Evolutionary conservation across 495 filamentous ascomycete species (phyloP).

Genomic region (Daldinia loculata): DNA sequence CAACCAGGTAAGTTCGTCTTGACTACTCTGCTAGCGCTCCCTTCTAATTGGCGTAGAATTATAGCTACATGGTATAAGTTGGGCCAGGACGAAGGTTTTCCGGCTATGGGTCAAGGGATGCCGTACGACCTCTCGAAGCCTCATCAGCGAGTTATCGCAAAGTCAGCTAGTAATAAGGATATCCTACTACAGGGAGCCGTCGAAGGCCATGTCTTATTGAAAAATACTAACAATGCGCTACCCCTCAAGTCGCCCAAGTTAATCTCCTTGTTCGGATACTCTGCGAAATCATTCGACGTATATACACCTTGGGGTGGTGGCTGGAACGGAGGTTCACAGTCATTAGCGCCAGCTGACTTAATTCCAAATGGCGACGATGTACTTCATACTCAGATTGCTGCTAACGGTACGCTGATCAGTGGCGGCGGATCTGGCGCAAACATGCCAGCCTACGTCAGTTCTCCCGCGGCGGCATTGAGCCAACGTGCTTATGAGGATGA

Average conservation of each 20-base stretch:
- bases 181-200: constrained; percentile 57
- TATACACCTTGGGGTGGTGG: constrained; percentile 45
- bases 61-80: constrained; percentile 66
- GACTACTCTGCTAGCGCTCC: neutral
- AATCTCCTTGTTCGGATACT: constrained; percentile 63
- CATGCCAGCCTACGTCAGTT: constrained; percentile 60
- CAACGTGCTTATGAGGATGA: constrained; percentile 62
- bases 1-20: constrained; percentile 46
- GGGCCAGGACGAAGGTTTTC: constrained; percentile 63
- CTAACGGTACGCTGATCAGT: constrained; percentile 62
- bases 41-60: constrained; percentile 56
- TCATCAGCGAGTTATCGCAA: constrained; percentile 60
- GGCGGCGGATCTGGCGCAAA: constrained; percentile 70
- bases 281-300: constrained; percentile 54
- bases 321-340: constrained; percentile 43
- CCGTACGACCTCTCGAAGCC: constrained; percentile 60
- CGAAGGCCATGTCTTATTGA: constrained; percentile 69
- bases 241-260: constrained; percentile 62
- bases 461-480: constrained; percentile 68
- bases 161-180: constrained; percentile 52
- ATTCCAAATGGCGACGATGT: constrained; percentile 34
- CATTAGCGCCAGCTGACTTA: constrained; percentile 54
- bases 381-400: constrained; percentile 48
- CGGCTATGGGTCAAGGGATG: constrained; percentile 56
- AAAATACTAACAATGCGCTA: constrained; percentile 65